Base-by-base conservation (phyloP, 2,329 filamentous ascomycete genomes). In the Gnomoniopsis smithogilvyi region DNA sequence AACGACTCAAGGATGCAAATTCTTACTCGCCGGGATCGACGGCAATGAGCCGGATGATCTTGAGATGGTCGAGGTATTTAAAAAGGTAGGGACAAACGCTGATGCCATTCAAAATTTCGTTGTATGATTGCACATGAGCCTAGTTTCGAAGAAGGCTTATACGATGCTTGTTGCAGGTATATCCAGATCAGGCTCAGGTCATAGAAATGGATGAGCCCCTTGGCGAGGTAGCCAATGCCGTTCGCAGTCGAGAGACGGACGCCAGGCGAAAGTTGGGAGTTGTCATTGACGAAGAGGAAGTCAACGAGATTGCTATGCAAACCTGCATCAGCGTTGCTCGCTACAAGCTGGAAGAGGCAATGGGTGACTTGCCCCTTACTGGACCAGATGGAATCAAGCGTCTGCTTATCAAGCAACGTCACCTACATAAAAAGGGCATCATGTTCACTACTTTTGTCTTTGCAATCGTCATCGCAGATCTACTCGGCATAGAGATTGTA, bases 371-470 rank as follows among this genome's bases (percentile, higher is more conserved):
- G 17, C 22, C 46, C 6, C 24, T 61, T 22, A 33, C 30, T 22
- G 30, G 47, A 22, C 55, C 46, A 2, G 59, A 52, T 10, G 41
- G 55, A 17, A 33, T 59, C 34, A 59, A 51, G 47, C 55, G 55
- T 2, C 30, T 61, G 11, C 72, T 70, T 46, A 60, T 74, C 14
- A 68, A 67, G 33, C 72, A 74, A 61, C 71, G 69, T 4, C 72
- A 74, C 54, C 59, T 69, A 59, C 70, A 72, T 65, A 74, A 74
- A 60, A 74, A 74, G 50, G 72, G 69, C 12, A 70, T 74, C 48
- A 73, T 74, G 70, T 74, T 74, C 50, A 73, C 70, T 3, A 66
- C 69, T 17, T 69, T 73, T 55, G 64, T 74, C 21, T 70, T 74
- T 50, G 66, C 67, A 3, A 65, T 71, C 21, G 68, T 71, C 2